Percentiles rank a stretch among this genome's conserved stretches.
Conservation (phyloP, 139 green algal genomes). For the Tetraselmis chui region DNA sequence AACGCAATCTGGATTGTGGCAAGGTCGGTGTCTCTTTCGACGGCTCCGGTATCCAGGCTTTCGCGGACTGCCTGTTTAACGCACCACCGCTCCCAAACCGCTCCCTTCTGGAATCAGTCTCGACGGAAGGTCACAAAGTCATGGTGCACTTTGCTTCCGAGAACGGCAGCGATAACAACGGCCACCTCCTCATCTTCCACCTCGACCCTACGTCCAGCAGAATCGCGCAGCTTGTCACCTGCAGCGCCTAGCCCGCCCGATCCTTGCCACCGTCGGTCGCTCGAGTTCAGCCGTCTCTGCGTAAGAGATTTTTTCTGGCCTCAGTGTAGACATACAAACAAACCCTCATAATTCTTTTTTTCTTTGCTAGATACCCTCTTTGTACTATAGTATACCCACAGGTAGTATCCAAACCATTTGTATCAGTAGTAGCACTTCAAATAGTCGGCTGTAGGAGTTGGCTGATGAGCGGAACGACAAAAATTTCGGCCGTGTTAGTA, state of each 20-base stretch:
- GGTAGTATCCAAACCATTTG: no score
- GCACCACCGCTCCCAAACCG: neutral
- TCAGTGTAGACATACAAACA: no score
- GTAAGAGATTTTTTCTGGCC: no score
- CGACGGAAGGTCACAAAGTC: neutral
- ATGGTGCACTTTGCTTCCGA: neutral
- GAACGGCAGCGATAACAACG: neutral
- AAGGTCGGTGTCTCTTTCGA: neutral
- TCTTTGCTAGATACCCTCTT: no score
- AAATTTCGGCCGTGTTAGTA: no score
- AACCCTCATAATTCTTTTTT: no score
- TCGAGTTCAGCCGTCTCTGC: no score
- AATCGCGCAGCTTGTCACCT: neutral
- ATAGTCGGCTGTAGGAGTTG: no score
- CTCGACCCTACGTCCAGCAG: neutral
- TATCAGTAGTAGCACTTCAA: no score
- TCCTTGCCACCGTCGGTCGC: neutral
- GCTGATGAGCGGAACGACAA: no score
- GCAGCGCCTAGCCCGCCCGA: neutral
- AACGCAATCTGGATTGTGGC: neutral
- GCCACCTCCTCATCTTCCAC: neutral
- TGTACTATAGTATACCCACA: no score
- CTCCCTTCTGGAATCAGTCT: neutral
- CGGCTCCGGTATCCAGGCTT: neutral
- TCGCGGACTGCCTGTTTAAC: neutral